phyloP scores from a whole-genome alignment of 1,284 basidiomycete species.

The Limonomyces culmigenus region DNA sequence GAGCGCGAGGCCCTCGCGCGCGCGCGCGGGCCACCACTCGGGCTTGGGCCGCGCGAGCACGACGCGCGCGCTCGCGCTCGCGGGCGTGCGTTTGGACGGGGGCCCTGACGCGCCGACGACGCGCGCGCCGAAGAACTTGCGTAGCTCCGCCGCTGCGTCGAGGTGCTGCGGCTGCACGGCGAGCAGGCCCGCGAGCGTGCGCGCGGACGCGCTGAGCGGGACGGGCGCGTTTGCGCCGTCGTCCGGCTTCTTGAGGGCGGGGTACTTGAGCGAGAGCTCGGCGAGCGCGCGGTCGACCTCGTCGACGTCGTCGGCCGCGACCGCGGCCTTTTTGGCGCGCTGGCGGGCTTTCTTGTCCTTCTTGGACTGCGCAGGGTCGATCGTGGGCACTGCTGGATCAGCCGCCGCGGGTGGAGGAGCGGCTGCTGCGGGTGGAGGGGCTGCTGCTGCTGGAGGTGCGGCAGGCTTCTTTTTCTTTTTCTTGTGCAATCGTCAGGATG shows the following conservation, averaged over 20 bases:
- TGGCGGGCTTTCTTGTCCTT: conserved; percentile 42
- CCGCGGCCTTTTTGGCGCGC: too few relatives aligned
- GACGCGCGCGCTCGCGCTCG: conserved; percentile 25
- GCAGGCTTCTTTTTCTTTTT: conserved; percentile 35
- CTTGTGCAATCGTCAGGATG: conserved; percentile 13
- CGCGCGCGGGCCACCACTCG: conserved; percentile 43
- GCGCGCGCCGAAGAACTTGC: conserved; percentile 82
- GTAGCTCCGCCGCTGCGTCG: conserved; percentile 77
- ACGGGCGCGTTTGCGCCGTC: too few relatives aligned
- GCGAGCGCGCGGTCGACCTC: conserved; percentile 73
- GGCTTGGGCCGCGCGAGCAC: conserved; percentile 44
- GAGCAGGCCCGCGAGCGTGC: conserved; percentile 39
- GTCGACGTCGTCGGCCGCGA: conserved; percentile 58
- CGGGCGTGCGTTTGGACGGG: neutral
- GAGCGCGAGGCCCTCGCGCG: conserved; percentile 55
- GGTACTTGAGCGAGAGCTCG: conserved; percentile 70
- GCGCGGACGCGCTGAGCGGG: too few relatives aligned
- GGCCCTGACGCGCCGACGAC: conserved; percentile 44
- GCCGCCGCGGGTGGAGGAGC: conserved; percentile 14
- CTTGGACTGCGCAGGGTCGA: too few relatives aligned
- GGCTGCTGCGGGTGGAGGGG: conserved; percentile 7
- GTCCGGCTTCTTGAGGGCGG: too few relatives aligned
- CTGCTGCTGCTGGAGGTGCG: conserved; percentile 7
- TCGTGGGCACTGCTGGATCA: too few relatives aligned
- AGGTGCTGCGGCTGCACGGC: conserved; percentile 64